These are phyloP conservation scores for Teratosphaeria pseudoeucalypti DNA, from an alignment of 2,329 filamentous ascomycete genomes.

Conservation along the genomic window DNA sequence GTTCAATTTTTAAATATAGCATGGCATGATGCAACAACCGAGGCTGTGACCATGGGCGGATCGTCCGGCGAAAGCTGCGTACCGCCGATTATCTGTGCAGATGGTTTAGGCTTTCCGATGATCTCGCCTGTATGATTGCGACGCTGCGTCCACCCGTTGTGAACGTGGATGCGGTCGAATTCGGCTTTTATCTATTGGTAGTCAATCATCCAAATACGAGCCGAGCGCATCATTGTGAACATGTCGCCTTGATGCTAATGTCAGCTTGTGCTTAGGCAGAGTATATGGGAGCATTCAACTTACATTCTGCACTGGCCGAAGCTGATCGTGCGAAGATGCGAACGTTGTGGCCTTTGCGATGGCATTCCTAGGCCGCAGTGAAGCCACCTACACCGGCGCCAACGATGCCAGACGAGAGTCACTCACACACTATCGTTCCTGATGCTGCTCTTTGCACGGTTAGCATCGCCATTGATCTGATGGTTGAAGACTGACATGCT, in stretches of 20 bases:
- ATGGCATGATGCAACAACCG: slow-evolving; percentile 11
- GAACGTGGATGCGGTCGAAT: slow-evolving; percentile 10
- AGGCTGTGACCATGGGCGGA: slow-evolving; percentile 11
- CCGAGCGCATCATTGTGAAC: slow-evolving; percentile 6
- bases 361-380: slow-evolving; percentile 15
- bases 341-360: slow-evolving; percentile 17
- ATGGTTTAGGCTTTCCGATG: slow-evolving; percentile 6
- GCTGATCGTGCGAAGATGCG: slow-evolving; percentile 10
- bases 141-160: slow-evolving; percentile 11
- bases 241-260: slow-evolving; percentile 4
- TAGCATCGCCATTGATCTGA: background rate
- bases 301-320: background rate
- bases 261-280: background rate
- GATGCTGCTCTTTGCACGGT: background rate
- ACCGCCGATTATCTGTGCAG: background rate
- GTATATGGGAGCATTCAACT: background rate
- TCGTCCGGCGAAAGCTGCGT: slow-evolving; percentile 1
- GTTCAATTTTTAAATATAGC: slow-evolving; percentile 12
- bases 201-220: slow-evolving; percentile 5
- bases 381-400: slow-evolving; percentile 16
- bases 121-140: slow-evolving; percentile 12
- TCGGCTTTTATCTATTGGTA: slow-evolving; percentile 13
- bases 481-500: background rate
- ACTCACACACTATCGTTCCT: background rate
- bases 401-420: slow-evolving; percentile 10